These are phyloP conservation scores for Scheffersomyces illinoinensis DNA, from an alignment of 1,139 yeast genomes.

Conservation along the genomic window DNA sequence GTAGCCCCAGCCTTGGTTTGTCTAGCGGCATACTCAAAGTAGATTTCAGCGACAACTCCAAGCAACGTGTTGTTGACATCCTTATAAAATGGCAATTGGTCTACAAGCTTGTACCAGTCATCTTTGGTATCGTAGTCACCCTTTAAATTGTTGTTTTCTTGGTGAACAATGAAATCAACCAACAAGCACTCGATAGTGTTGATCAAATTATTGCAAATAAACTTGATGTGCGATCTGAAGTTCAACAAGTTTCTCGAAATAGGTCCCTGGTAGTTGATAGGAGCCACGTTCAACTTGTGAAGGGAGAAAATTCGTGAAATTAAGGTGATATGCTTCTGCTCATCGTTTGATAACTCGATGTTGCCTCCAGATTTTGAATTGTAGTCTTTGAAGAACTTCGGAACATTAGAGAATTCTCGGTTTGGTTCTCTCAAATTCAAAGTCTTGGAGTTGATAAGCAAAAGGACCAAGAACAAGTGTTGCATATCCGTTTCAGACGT, in stretches of 20 bases:
- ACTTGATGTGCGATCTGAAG: constrained; percentile 67
- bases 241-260: constrained; percentile 61
- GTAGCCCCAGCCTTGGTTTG: constrained; percentile 25
- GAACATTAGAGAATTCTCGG: constrained; percentile 36
- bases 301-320: constrained; percentile 62
- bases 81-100: constrained; percentile 61
- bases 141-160: constrained; percentile 50
- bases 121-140: constrained; percentile 36
- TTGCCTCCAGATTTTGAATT: constrained; percentile 22
- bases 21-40: constrained; percentile 39
- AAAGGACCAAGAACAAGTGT: constrained; percentile 44
- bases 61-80: constrained; percentile 46
- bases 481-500: constrained; percentile 24
- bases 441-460: constrained; percentile 39
- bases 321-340: constrained; percentile 42
- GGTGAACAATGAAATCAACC: constrained; percentile 54
- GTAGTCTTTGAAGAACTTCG: constrained; percentile 34
- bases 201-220: constrained; percentile 50
- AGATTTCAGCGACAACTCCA: constrained; percentile 47
- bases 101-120: constrained; percentile 61
- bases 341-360: constrained; percentile 31
- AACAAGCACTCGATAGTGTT: constrained; percentile 56
- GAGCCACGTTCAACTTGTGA: constrained; percentile 52
- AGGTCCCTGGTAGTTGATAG: constrained; percentile 69
- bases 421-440: constrained; percentile 30